Evolutionary conservation across 495 filamentous ascomycete species (phyloP), one percentile per base, ranked within the genome.

Genomic region (Neurospora sp.): DNA sequence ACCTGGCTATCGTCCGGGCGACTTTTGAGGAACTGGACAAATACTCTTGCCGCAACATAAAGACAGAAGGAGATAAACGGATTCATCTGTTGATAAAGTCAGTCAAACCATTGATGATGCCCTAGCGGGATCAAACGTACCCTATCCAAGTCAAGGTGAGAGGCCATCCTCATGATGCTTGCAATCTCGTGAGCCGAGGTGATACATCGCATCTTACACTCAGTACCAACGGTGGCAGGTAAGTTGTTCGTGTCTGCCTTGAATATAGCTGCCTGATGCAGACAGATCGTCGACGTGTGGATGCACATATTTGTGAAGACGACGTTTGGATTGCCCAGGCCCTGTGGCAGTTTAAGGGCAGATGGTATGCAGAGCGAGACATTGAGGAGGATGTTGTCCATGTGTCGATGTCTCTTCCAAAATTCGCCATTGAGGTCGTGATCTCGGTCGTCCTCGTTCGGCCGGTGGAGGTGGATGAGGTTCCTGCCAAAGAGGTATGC

Each of bases 191-290:
- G 92, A 6, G 96, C 96, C 5, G 96, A 94, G 31, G 95, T 93
- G 72, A 98, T 93, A 76, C 96, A 98, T 71, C 96, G 88, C 3
- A 96, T 88, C 78, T 96, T 97, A 78, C 95, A 97, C 78, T 98
- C 94, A 0, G 90, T 89, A 70, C 91, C 90, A 48, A 98, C 91
- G 37, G 89, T 89, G 11, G 89, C 84, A 5, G 94, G 89, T 76
- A 98, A 85, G 71, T 88, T 86, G 80, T 98, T 92, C 81, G 93
- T 95, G 76, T 98, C 94, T 0, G 96, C 93, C 80, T 97, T 98
- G 87, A 94, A 97, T 23, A 98, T 98, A 23, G 96, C 96, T 8
- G 96, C 96, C 80, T 99, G 96, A 79, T 99, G 96, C 8, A 98
- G 87, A 81, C 96, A 98, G 59, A 99, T 98, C 3, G 94, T 96